Conservation (phyloP, 2,329 filamentous ascomycete genomes). For the Apiospora aurea region DNA sequence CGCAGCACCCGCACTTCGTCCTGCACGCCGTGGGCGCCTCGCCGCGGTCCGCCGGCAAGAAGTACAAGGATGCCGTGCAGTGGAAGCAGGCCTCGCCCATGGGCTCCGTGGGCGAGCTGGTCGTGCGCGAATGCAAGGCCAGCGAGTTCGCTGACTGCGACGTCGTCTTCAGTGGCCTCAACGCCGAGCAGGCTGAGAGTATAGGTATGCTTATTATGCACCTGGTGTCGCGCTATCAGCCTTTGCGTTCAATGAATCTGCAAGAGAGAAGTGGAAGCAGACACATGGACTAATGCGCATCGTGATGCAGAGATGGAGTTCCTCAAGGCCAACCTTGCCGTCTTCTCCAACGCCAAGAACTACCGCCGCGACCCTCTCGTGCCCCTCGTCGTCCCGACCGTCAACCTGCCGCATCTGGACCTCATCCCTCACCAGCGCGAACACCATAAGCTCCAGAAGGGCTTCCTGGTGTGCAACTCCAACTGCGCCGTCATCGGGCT, state of each 20-base stretch:
- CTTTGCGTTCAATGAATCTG: background rate
- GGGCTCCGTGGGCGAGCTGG: conserved; percentile 78
- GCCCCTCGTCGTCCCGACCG: conserved; percentile 91
- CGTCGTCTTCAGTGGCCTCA: conserved; percentile 89
- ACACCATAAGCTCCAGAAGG: conserved; percentile 76
- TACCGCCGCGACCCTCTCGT: conserved; percentile 90
- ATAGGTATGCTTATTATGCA: conserved; percentile 67
- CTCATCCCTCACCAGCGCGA: conserved; percentile 89
- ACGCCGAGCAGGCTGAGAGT: conserved; percentile 90
- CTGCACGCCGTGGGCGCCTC: conserved; percentile 92
- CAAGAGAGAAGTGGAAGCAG: background rate
- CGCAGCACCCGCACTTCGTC: conserved; percentile 84
- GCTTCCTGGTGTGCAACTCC: conserved; percentile 96
- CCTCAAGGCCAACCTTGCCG: conserved; percentile 82
- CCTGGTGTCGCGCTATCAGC: background rate
- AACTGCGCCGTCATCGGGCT: conserved; percentile 98
- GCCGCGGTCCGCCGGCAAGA: conserved; percentile 87
- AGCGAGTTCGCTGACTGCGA: conserved; percentile 89
- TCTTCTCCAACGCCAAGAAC: conserved; percentile 99
- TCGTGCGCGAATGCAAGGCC: conserved; percentile 85
- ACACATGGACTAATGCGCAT: conserved; percentile 29
- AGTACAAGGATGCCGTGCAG: conserved; percentile 89
- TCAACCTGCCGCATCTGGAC: conserved; percentile 87
- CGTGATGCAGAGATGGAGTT: conserved; percentile 81
- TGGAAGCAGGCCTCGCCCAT: conserved; percentile 95